Base-by-base conservation (phyloP, 176 grass and related monocot genomes). In the Aegilops sharonensis region DNA sequence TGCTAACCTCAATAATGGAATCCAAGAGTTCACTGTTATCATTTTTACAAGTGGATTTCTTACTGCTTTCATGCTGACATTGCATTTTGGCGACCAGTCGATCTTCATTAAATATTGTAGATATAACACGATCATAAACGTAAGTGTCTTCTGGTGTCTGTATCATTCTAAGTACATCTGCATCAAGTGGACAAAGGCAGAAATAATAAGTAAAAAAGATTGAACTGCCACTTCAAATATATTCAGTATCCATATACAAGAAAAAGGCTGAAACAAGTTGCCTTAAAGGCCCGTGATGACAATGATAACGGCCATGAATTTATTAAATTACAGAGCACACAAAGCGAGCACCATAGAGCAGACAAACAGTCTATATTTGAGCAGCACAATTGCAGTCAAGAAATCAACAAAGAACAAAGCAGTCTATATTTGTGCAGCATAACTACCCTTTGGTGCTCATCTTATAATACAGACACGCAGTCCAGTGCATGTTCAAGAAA, bases 141-240 rank as follows among this genome's bases (percentile, higher is more conserved):
- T 98, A 98, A 56, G 93, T 94, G 82, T 98, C 91, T 84, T 98
- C 96, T 83, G 88, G 75, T 86, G 88, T 87, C 52, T 95, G 93
- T 92, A 98, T 95, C 83, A 92, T 95, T 84, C 96, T 92, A 71
- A 98, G 90, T 64, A 98, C 92, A 95, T 95, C 96, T 98, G 88
- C 83, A 84, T 62, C 68, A 80, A 65, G 92, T 78, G 83, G 47
- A 78, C 70, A 89, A 72, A 65, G 68, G 29, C 79, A 81, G 64
- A 85, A 13, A 45, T 7, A 70, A 50, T 59, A 64, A 74, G 18
- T 59, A 14, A 73, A 66, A 87, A 15, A 84, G 75, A 87, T 84
- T 2, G 9, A 87, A 72, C n/a, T 89, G 43, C 8, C 24, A 74
- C 12, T 89, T 84, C 42, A 72, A 80, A 47, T 79, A 25, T 62